Evolutionary conservation across 345 rosid species (phyloP).

Genomic region (Durio zibethinus): DNA sequence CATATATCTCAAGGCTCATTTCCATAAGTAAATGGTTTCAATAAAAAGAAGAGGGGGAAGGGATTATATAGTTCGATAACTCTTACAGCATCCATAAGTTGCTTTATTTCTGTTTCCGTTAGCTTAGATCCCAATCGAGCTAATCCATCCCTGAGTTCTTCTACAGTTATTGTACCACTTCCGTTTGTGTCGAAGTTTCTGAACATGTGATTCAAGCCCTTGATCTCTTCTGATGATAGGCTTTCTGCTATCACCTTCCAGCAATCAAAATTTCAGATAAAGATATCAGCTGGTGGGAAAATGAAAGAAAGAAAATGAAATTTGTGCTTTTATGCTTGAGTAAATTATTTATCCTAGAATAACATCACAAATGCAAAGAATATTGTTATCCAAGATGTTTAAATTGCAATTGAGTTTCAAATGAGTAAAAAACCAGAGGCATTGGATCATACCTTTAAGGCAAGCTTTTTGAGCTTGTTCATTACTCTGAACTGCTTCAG

Average conservation of each 20-base stretch:
- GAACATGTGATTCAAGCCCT: slow-evolving; percentile 79
- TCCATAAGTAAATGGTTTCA: background rate
- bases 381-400: background rate
- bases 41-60: background rate
- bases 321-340: background rate
- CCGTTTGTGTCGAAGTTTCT: slow-evolving; percentile 82
- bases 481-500: slow-evolving; percentile 87
- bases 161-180: slow-evolving; percentile 79
- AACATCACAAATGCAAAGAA: background rate
- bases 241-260: slow-evolving; percentile 77
- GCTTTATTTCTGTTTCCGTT: slow-evolving; percentile 65
- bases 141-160: slow-evolving; percentile 70
- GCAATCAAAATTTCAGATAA: slow-evolving; percentile 8
- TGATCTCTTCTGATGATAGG: slow-evolving; percentile 70
- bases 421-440: background rate
- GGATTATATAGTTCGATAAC: background rate
- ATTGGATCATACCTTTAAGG: slow-evolving; percentile 53
- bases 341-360: background rate
- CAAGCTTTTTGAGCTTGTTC: slow-evolving; percentile 93
- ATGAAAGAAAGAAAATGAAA: background rate
- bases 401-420: background rate
- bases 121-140: slow-evolving; percentile 79
- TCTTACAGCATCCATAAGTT: slow-evolving; percentile 95
- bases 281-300: background rate
- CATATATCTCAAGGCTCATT: background rate